Evolutionary conservation across 108 stramenopile genomes (phyloP), one percentile per base, ranked within the genome.

Genomic region (Epithemia pelagica): DNA sequence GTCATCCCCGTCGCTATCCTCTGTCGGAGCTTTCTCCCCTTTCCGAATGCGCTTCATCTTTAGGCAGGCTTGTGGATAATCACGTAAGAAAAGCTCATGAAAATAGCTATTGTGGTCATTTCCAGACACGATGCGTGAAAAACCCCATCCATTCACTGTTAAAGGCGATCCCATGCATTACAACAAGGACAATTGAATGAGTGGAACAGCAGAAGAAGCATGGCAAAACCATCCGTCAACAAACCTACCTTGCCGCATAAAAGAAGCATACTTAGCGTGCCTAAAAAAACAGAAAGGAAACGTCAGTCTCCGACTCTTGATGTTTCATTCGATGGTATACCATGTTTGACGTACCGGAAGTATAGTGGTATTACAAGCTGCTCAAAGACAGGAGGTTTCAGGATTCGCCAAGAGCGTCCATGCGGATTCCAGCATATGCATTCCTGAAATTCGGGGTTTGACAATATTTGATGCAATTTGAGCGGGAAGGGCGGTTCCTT

Each of bases 391-490:
- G 46, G 51, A 19, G 64, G 70, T 19, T 72, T 72, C 31, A 67
- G 31, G 2, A 79, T 60, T 26, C 68, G 56, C 78, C 78, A 79
- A 18, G 71, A 68, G 28, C 74, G 70, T 10, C 78, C 78, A 37
- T 77, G 69, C 2, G 80, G 80, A 62, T 76, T 66, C 85, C 85
- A 86, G 30, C 71, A 61, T 59, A 86, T 80, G 33, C 70, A 68
- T 51, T 86, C 77, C 25, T 68, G 66, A 69, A 78, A 83, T 22
- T 61, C 70, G 20, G 82, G 82, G 61, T 83, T 80, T 37, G 67
- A 71, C 23, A 86, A 57, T 53, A 86, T 83, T 2, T 30, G 61
- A 57, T 86, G 82, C 32, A 86, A 67, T 68, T 86, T 86, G 31
- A 76, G 68, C 24, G 80, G 80, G 57, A 86, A 85, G 2, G 76